These are phyloP conservation scores for Quercus engelmannii DNA, from an alignment of 306 rosid genomes.

Conservation along the genomic window DNA sequence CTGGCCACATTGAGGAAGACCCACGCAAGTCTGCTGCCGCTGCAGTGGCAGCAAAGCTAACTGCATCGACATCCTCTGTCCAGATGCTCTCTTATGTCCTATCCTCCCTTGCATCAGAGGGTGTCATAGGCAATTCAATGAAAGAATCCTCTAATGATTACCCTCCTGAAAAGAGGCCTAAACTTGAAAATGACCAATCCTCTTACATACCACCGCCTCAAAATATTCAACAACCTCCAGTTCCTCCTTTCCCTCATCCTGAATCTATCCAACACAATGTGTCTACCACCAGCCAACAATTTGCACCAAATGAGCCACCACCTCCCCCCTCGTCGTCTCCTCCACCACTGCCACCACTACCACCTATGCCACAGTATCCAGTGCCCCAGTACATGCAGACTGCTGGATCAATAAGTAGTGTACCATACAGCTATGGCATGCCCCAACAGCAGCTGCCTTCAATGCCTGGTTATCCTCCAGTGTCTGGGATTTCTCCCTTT, in stretches of 20 bases:
- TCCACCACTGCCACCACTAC: constrained; percentile 84
- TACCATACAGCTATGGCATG: constrained; percentile 56
- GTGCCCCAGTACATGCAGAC: constrained; percentile 64
- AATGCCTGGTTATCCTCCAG: constrained; percentile 51
- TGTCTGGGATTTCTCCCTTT: constrained; percentile 47
- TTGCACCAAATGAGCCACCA: constrained; percentile 63
- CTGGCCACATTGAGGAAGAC: constrained; percentile 66
- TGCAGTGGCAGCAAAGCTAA: constrained; percentile 94
- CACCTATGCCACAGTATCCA: constrained; percentile 71
- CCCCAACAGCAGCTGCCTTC: constrained; percentile 47
- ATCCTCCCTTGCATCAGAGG: constrained; percentile 94
- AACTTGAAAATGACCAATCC: constrained; percentile 64
- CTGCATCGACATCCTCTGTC: constrained; percentile 91
- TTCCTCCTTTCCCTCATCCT: constrained; percentile 49
- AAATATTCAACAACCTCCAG: constrained; percentile 55
- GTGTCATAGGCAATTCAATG: constrained; percentile 62
- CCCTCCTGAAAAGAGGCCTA: constrained; percentile 75
- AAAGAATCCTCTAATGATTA: constrained; percentile 60
- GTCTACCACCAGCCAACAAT: constrained; percentile 50
- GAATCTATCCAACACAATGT: constrained; percentile 52
- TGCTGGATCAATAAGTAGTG: constrained; percentile 55
- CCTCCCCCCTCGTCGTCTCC: constrained; percentile 87
- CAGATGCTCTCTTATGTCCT: constrained; percentile 94
- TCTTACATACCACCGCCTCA: constrained; percentile 45
- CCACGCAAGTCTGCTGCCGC: constrained; percentile 96